Base-by-base conservation (phyloP, 148 eudicot genomes). In the Vaccinium macrocarpon region DNA sequence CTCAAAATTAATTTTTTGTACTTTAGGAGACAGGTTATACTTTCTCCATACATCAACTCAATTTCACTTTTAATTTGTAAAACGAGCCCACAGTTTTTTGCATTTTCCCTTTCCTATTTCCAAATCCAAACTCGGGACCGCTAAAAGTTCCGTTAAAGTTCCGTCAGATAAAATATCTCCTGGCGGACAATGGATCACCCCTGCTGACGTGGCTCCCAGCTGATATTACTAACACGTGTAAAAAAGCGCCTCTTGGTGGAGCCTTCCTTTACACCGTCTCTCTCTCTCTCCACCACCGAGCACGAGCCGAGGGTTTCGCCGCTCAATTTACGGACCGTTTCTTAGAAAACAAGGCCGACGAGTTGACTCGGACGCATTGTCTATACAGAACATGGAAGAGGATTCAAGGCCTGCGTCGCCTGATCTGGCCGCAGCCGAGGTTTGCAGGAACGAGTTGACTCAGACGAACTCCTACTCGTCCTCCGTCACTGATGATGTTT, bases 161-260 rank as follows among this genome's bases (percentile, higher is more conserved):
- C 18, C 81, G 42, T 49, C n/a, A 4, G 42, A 38, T 42, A 82
- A 84, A 87, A 87, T 85, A 87, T 87, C 87, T 42, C 46, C 46
- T 87, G 85, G 83, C 83, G 77, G 84, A 81, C 75, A 70, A 27
- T 56, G 50, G 81, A 46, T 53, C 83, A 48, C 23, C 66, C 72
- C 2, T 55, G 81, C 73, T 64, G 87, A 88, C 84, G 81, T 88
- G 89, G 85, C 84, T 50, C 74, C 8, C 27, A 6, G 12, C 18
- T n/a, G 81, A n/a, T 62, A 19, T 72, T 51, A 59, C 25, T 73
- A 64, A 76, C 85, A 85, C 83, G 86, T 88, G 88, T 85, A 85
- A 88, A 87, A 64, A 88, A 80, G 83, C 77, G 83, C 27, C 48
- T 53, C 86, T 49, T 66, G 74, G 86, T 85, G 87, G 89, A 81